These are phyloP conservation scores for Neckera pumila DNA, from an alignment of 225 moss, liverwort and hornwort species.

Conservation along the genomic window DNA sequence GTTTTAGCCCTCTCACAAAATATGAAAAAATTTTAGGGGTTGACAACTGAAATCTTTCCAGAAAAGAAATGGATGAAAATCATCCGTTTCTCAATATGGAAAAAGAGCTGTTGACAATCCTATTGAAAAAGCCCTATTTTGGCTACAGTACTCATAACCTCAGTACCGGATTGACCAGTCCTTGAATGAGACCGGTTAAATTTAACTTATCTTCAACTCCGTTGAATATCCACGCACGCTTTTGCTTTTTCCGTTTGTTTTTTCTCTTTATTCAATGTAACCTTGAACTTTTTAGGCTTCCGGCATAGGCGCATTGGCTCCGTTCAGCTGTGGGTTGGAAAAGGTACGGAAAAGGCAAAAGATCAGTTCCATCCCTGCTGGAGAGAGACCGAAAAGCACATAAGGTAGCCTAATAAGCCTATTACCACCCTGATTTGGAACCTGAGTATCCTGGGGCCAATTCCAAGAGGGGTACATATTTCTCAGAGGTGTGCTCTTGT, in stretches of 20 bases:
- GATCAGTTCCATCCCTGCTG: background rate
- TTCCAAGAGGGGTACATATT: too few species aligned
- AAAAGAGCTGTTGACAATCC: background rate
- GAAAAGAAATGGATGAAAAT: background rate
- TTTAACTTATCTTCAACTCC: background rate
- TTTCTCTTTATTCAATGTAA: background rate
- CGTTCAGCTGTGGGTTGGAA: background rate
- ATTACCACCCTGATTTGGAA: too few species aligned
- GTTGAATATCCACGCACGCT: background rate
- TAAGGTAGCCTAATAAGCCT: too few species aligned
- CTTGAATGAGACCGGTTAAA: background rate
- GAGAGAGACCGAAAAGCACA: background rate
- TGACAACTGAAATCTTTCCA: too few species aligned
- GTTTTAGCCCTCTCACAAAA: too few species aligned
- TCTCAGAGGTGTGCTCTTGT: too few species aligned
- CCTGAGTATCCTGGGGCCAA: too few species aligned
- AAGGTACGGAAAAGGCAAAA: background rate
- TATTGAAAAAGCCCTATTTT: background rate
- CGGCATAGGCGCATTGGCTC: background rate
- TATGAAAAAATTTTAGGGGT: too few species aligned
- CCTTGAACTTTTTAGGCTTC: too few species aligned
- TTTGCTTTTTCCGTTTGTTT: background rate
- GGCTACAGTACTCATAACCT: background rate
- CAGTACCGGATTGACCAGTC: too few species aligned
- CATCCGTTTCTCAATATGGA: background rate